A percentile compares a stretch with the other conserved stretches of the same genome.
Evolutionary conservation across 83 land plant species (phyloP).

Genomic region (Picea abies): DNA sequence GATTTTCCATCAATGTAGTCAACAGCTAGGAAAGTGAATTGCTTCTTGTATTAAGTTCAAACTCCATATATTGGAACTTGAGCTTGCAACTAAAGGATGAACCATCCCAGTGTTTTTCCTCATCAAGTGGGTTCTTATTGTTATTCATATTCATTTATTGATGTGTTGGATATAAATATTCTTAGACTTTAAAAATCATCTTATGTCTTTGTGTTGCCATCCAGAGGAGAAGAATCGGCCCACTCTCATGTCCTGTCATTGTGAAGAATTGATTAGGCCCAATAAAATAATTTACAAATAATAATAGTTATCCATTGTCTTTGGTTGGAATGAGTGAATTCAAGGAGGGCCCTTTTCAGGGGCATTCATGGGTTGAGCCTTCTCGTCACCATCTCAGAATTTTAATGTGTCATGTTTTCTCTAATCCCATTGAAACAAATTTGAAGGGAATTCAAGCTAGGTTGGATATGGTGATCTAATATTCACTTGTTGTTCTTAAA

Average conservation of each 20-base stretch:
- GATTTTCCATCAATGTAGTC: too few species aligned
- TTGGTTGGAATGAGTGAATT: conserved; percentile 65
- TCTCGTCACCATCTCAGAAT: conserved; percentile 32
- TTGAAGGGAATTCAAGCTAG: conserved; percentile 65
- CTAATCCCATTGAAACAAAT: conserved; percentile 57
- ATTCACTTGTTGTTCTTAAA: conserved; percentile 67
- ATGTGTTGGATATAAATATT: not conserved
- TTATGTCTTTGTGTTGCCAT: conserved; percentile 75
- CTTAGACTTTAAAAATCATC: conserved; percentile 72
- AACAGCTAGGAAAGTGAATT: too few species aligned
- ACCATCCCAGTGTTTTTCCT: too few species aligned
- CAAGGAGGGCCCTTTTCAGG: conserved; percentile 74
- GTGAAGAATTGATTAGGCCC: conserved; percentile 92
- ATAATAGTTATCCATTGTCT: conserved; percentile 68
- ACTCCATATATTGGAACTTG: too few species aligned
- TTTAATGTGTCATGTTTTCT: conserved; percentile 61
- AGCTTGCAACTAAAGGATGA: too few species aligned
- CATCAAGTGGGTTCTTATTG: too few species aligned
- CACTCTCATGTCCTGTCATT: conserved; percentile 84
- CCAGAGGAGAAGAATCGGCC: conserved; percentile 94
- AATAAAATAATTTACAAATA: conserved; percentile 73
- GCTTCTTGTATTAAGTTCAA: too few species aligned
- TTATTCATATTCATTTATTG: too few species aligned
- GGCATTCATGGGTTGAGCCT: conserved; percentile 87
- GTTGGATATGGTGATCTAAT: conserved; percentile 63